Conservation (phyloP, 1,284 basidiomycete species). For the Rugosomyces carneus region DNA sequence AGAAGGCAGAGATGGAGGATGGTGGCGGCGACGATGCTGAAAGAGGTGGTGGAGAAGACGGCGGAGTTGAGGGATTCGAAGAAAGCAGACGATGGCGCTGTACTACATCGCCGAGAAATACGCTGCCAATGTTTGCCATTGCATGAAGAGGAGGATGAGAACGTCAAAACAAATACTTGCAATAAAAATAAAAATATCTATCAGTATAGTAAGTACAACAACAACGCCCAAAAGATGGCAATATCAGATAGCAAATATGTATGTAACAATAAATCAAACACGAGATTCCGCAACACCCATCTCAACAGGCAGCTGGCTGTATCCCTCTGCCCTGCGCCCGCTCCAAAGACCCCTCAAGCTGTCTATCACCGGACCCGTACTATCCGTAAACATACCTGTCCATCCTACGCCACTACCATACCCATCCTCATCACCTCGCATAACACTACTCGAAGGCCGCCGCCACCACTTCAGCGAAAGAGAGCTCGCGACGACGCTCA, state of each 20-base stretch:
- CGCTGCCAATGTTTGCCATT: conserved; percentile 63
- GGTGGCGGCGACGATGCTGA: conserved; percentile 19
- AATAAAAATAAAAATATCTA: too few relatives aligned
- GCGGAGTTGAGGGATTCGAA: conserved; percentile 52
- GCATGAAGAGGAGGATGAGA: too few relatives aligned
- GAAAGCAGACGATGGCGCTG: conserved; percentile 55
- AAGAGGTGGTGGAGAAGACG: conserved; percentile 53
- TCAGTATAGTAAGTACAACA: too few relatives aligned
- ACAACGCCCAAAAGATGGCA: too few relatives aligned
- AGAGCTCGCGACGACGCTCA: conserved; percentile 91
- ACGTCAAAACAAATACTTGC: too few relatives aligned
- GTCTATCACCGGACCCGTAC: conserved; percentile 42
- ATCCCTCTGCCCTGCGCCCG: conserved; percentile 41
- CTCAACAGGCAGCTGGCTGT: conserved; percentile 67
- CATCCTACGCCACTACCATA: conserved; percentile 27
- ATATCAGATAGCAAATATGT: too few relatives aligned
- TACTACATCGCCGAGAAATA: conserved; percentile 70
- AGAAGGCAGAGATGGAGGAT: conserved; percentile 18
- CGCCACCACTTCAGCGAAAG: conserved; percentile 85
- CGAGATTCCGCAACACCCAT: conserved; percentile 29
- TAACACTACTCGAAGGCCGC: conserved; percentile 62
- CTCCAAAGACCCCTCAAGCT: conserved; percentile 38
- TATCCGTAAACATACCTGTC: conserved; percentile 43
- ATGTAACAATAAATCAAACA: too few relatives aligned
- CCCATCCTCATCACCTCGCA: conserved; percentile 52